phyloP scores from a whole-genome alignment of 441 rosid species.

The Populus hybrid region DNA sequence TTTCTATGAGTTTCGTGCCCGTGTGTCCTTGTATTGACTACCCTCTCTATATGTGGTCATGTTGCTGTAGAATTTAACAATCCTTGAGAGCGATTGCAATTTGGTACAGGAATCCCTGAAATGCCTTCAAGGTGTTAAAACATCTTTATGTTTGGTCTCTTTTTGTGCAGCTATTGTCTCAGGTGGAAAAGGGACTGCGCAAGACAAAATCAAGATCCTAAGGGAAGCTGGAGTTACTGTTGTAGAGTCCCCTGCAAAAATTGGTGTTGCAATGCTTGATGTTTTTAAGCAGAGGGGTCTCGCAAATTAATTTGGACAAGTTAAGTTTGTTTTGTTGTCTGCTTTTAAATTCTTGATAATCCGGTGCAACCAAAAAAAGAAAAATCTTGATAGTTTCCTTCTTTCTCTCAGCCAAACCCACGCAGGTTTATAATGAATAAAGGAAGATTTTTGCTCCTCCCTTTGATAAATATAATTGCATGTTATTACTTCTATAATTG shows the following conservation, averaged over 20 bases:
- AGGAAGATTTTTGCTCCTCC: not conserved
- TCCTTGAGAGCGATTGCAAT: too few relatives aligned
- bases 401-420: not conserved
- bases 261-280: constrained; percentile 75
- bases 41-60: too few relatives aligned
- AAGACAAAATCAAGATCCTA: constrained; percentile 80
- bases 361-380: not conserved
- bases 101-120: too few relatives aligned
- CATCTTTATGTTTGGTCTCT: not conserved
- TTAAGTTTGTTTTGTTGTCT: not conserved
- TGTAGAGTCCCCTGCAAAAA: constrained; percentile 94
- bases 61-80: too few relatives aligned
- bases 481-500: not conserved
- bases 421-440: not conserved
- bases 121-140: too few relatives aligned
- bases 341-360: not conserved
- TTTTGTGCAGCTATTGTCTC: constrained; percentile 75
- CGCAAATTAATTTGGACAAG: constrained; percentile 27
- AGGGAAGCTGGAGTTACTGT: constrained; percentile 89
- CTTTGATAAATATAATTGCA: not conserved
- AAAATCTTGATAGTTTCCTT: not conserved
- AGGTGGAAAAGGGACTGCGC: constrained; percentile 97
- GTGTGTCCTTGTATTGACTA: too few relatives aligned
- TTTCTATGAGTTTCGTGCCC: too few relatives aligned
- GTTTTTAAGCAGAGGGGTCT: constrained; percentile 84